Evolutionary conservation across 139 green algal genomes (phyloP), one percentile per base, ranked within the genome.

Genomic region (Chlamydomonas applanata): DNA sequence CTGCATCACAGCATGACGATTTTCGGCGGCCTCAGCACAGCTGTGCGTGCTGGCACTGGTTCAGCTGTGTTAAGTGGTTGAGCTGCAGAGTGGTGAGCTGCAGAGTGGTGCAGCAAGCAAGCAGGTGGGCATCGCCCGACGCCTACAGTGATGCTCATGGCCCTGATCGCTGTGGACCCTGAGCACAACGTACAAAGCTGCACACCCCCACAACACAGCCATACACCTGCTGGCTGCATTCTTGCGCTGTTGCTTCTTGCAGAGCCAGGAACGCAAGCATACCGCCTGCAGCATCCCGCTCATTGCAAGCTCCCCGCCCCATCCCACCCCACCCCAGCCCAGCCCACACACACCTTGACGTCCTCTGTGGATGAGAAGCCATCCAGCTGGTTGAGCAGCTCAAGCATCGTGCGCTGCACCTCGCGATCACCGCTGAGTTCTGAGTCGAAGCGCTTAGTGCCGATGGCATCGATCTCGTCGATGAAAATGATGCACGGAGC

Each of bases 401-500:
- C 95, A 19, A 99, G 89, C 95, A 98, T 98, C 36, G 94, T 98
- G 36, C 95, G 89, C 85, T 99, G 95, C 72, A 99, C 94, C 89
- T 99, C 94, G 0, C 94, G 81, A 78, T 98, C 95, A 19, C 95
- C 95, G 53, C 77, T 92, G 32, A 97, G 81, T 81, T 99, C 96
- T 29, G 78, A 91, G 85, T 98, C 96, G 76, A 98, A 97, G 35
- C 96, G 89, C 86, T 98, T 99, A 17, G 96, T 99, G 66, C 96
- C 93, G 66, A 92, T 89, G 36, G 83, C 83, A 75, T 87, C 80
- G 17, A 87, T 82, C 60, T 99, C 96, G 64, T 99, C 96, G 66
- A 99, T 99, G 89, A 99, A 99, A 80, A 99, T 99, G 85, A 99
- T 99, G 80, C 85, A 92, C 9, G 96, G 96, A 3, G 88, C 78